Base-by-base conservation (phyloP, 805 yeast genomes). In the Pichia scutulata region DNA sequence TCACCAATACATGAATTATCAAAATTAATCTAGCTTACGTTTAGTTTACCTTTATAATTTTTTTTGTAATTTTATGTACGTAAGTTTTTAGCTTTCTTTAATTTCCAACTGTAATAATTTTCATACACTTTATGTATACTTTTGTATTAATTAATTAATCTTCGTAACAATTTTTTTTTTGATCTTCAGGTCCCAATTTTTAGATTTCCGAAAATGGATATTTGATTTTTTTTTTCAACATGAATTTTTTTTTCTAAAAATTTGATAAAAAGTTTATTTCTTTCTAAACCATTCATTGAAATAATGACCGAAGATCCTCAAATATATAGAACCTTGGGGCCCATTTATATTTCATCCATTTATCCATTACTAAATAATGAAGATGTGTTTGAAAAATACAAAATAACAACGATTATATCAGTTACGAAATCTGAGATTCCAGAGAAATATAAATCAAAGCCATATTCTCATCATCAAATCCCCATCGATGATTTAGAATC, bases 361-460 rank as follows among this genome's bases (percentile, higher is more conserved):
- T 78, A 77, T 46, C 86, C 96, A 0, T 68, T 89, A 22, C 68
- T 75, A 16, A 74, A 78, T 3, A 75, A 69, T 41, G 66, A 72
- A 14, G 80, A 84, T 41, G 66, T 87, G 41, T 67, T 66, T 28
- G 70, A 70, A 22, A 71, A 77, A 22, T 68, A 74, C 56, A 76
- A 78, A 10, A 82, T 93, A 41, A 76, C 88, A 0, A 88, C 85
- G 61, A 78, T 93, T 12, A 64, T 92, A 22, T 83, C 96, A 0
- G 76, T 84, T 0, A 67, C 89, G 21, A 78, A 80, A 44, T 89
- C 88, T 14, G 73, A 72, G 13, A 69, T 86, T 13, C 85, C 90
- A 3, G 66, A 70, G 7, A 66, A 67, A 47, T 77, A 81, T 55
- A 65, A 71, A 14, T 60, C 64, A 16, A 18, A 36, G 21, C 65